Base-by-base conservation (phyloP, 2,329 filamentous ascomycete species). In the Fusarium chlamydosporum region DNA sequence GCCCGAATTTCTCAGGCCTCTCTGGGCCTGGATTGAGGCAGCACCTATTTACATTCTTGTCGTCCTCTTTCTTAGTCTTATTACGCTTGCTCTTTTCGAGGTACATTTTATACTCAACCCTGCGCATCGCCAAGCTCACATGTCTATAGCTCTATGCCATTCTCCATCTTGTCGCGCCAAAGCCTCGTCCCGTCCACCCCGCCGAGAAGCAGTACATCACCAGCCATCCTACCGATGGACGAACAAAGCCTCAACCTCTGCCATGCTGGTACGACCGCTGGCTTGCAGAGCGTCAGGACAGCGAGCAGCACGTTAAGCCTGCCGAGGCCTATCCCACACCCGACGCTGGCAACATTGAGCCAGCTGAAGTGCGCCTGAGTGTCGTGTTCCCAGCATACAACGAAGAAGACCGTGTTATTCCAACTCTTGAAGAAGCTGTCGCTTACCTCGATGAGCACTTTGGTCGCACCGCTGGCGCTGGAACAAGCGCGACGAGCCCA, bases 311-410 rank as follows among this genome's bases (percentile, higher is more conserved):
- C 31, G 64, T 75, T 37, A 65, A 70, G 62, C 74, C 73, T 73
- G 80, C 67, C 75, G 80, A 66, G 76, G 81, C 80, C 6, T 79
- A 77, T 67, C 78, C 79, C 43, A 76, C 79, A 5, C 78, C 79
- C 38, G 83, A 88, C 68, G 79, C 84, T 16, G 85, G 88, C 70
- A 80, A 83, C 43, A 91, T 96, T 56, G 91, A 94, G 68, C 85
- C 90, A 3, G 87, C 94, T 15, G 89, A 94, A 66, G 81, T 97
- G n/a, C 92, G 91, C 77, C 89, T 99, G 83, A 96, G 92, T 55
- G 89, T 98, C 9, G 93, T 99, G 0, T 91, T 99, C 42, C 96
- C 96, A 0, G 96, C 96, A 11, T 99, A 94, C 85, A 99, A 99
- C 72, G 96, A 99, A 76, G 91, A 95, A 77, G 86, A 92, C 61